Base-by-base conservation (phyloP, 305 asterid species). In the Caryopteris hybrid region DNA sequence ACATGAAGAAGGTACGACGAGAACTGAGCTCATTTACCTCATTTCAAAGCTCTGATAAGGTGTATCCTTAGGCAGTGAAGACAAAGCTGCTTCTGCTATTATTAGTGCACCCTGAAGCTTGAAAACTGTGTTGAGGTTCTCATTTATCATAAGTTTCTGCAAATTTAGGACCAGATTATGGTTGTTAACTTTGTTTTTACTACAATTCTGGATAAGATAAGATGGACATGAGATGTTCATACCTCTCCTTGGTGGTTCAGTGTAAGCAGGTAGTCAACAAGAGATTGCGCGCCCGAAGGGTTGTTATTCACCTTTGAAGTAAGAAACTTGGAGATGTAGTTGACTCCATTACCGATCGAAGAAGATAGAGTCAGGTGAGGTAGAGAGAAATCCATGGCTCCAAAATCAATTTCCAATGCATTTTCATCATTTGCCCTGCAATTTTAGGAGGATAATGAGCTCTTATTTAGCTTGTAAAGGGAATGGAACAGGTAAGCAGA, bases 371-470 rank as follows among this genome's bases (percentile, higher is more conserved):
- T 75, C 60, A 88, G 72, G 38, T 69, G 91, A 76, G 98, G 97
- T 54, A 58, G 55, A 14, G 88, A 69, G 78, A 73, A 80, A 76
- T 93, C 95, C 78, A 86, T 78, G 4, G 96, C 96, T 77, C 89
- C 97, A 76, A 93, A 93, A 77, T 93, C 95, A 59, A 90, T 73
- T 74, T 93, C 97, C 74, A 93, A 66, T 22, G 96, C 91, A 64
- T 85, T 85, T 74, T 84, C 95, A 64, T 93, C 98, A 27, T 69
- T 84, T 46, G 97, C 98, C 98, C 98, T 93, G 90, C 84, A 78
- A 68, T 46, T 61, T 41, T 1, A 56, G n/a, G 0, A 12, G 16
- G 29, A 51, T 13, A 8, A 3, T 45, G n/a, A n/a, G n/a, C 47
- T 61, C 39, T 71, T 45, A 36, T 51, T 71, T 16, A 23, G 20